Evolutionary conservation across 2,329 filamentous ascomycete genomes (phyloP).

Genomic region (Ophiosphaerella korrae): DNA sequence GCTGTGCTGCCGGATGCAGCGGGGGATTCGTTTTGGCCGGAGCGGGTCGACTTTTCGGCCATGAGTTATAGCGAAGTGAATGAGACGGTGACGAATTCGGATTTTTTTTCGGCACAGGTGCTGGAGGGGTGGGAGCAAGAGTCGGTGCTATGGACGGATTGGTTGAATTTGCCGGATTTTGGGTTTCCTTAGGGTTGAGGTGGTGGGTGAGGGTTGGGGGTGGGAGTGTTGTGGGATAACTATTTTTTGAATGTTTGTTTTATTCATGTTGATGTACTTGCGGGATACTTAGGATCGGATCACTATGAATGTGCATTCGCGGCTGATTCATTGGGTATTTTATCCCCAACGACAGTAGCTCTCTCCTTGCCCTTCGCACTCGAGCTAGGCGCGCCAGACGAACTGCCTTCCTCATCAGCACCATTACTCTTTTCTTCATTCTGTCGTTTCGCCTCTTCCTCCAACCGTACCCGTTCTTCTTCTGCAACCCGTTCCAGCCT

Average conservation of each 20-base stretch:
- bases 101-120: constrained; percentile 62
- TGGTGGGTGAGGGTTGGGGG: too few species aligned
- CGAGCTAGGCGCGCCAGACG: background rate
- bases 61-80: constrained; percentile 74
- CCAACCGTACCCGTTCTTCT: constrained; percentile 20
- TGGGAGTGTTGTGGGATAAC: too few species aligned
- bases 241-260: too few species aligned
- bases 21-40: constrained; percentile 22
- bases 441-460: constrained; percentile 16
- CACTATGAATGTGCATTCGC: too few species aligned
- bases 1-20: constrained; percentile 10
- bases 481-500: constrained; percentile 37
- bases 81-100: constrained; percentile 68
- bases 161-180: constrained; percentile 42
- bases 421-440: background rate
- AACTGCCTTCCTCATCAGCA: background rate
- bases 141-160: constrained; percentile 39
- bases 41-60: constrained; percentile 60
- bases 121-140: constrained; percentile 64
- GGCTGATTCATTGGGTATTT: too few species aligned
- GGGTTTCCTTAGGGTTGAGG: constrained; percentile 24
- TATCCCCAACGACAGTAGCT: constrained; percentile 5
- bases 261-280: too few species aligned
- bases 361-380: constrained; percentile 27
- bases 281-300: too few species aligned